These are phyloP conservation scores for Aspergillus ostianus DNA, from an alignment of 495 filamentous ascomycete species.

Conservation along the genomic window DNA sequence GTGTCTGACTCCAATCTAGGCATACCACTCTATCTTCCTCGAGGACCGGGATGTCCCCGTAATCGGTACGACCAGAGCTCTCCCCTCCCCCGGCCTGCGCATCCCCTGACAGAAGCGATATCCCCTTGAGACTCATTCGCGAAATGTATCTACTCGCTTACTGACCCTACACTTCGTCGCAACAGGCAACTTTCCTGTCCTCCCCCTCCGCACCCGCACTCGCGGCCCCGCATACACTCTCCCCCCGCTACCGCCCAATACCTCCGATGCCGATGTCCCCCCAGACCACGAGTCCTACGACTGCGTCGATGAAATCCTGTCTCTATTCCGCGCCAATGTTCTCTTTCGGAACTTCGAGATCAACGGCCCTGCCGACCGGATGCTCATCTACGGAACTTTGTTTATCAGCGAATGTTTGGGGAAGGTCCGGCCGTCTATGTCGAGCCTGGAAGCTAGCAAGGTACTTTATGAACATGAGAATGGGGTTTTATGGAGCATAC, in stretches of 20 bases:
- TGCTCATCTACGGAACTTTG: constrained; percentile 94
- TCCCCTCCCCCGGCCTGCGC: constrained; percentile 18
- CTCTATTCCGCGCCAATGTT: constrained; percentile 94
- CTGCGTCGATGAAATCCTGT: constrained; percentile 88
- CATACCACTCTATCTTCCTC: constrained; percentile 93
- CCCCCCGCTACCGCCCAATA: constrained; percentile 64
- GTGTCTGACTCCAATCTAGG: constrained; percentile 45
- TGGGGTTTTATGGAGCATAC: not conserved
- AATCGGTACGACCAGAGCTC: constrained; percentile 49
- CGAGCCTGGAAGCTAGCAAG: constrained; percentile 58
- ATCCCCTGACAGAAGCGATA: constrained; percentile 11
- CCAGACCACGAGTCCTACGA: constrained; percentile 88
- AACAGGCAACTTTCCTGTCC: constrained; percentile 85
- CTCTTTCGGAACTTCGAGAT: constrained; percentile 99
- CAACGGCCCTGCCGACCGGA: constrained; percentile 90
- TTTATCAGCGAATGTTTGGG: constrained; percentile 85
- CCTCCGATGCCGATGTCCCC: constrained; percentile 70
- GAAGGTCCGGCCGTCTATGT: constrained; percentile 76
- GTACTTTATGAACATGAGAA: constrained; percentile 26
- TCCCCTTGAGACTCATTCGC: not conserved
- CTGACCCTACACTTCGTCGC: not conserved
- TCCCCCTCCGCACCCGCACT: constrained; percentile 88
- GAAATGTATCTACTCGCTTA: constrained; percentile 15
- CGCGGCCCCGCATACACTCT: constrained; percentile 90
- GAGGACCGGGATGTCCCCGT: constrained; percentile 68